A percentile compares a stretch with the other conserved stretches of the same genome.
These are phyloP conservation scores for Seiridium unicorne DNA, from an alignment of 2,329 filamentous ascomycete species.

Conservation along the genomic window DNA sequence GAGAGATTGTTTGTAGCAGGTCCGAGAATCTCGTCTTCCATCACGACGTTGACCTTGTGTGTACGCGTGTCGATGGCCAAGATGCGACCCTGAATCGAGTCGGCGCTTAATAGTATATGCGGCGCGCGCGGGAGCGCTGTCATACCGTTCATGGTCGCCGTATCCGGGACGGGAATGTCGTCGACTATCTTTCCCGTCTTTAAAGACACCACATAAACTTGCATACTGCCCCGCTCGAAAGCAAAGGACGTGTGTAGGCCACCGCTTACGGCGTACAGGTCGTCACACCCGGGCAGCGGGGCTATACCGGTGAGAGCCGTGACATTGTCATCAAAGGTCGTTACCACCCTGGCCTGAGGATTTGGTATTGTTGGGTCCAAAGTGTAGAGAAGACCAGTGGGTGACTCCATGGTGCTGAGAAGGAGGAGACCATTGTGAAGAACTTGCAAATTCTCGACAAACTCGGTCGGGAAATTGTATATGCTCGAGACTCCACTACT, in stretches of 20 bases:
- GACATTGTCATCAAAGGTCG: background rate
- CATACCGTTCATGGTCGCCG: slow-evolving; percentile 15
- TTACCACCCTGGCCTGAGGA: slow-evolving; percentile 12
- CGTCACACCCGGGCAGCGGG: slow-evolving; percentile 7
- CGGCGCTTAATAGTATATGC: slow-evolving; percentile 14
- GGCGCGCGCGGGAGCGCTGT: slow-evolving; percentile 14
- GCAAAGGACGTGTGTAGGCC: slow-evolving; percentile 10
- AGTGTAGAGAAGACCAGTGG: slow-evolving; percentile 12
- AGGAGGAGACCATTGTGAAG: slow-evolving; percentile 17
- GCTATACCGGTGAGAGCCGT: slow-evolving; percentile 12
- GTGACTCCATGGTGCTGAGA: slow-evolving; percentile 12
- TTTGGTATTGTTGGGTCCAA: slow-evolving; percentile 14
- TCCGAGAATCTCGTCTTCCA: slow-evolving; percentile 11
- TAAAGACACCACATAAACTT: slow-evolving; percentile 14
- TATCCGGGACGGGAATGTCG: slow-evolving; percentile 13
- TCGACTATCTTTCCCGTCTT: slow-evolving; percentile 8
- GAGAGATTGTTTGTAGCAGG: background rate
- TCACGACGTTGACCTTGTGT: slow-evolving; percentile 10
- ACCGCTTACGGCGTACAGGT: slow-evolving; percentile 16
- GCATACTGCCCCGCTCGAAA: slow-evolving; percentile 8
- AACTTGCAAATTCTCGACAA: slow-evolving; percentile 15
- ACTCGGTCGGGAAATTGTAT: slow-evolving; percentile 6
- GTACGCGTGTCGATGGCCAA: slow-evolving; percentile 14
- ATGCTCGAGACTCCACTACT: background rate
- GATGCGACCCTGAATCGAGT: slow-evolving; percentile 15